phyloP scores from a whole-genome alignment of 2,329 filamentous ascomycete species.

The Escovopsis weberi region DNA sequence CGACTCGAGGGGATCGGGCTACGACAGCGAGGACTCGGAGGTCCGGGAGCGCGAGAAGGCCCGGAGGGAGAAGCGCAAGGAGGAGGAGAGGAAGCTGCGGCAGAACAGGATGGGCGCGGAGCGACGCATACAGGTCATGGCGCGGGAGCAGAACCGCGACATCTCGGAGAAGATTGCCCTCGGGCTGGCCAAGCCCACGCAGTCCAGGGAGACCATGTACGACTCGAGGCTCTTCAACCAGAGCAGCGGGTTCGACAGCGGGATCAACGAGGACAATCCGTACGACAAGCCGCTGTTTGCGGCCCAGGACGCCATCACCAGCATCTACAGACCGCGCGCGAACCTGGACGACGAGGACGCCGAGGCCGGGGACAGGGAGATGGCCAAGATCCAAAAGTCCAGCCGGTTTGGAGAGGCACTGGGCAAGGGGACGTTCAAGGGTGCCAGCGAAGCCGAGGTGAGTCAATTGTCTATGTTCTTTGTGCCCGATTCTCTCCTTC shows the following conservation, averaged over 20 bases:
- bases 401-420: conserved; percentile 75
- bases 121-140: conserved; percentile 80
- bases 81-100: conserved; percentile 78
- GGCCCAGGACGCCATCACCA: conserved; percentile 85
- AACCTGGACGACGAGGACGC: conserved; percentile 66
- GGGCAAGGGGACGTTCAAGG: conserved; percentile 83
- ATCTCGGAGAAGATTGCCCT: conserved; percentile 95
- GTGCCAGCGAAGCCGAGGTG: conserved; percentile 67
- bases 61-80: conserved; percentile 61
- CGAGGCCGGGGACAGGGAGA: conserved; percentile 64
- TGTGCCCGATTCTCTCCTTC: neutral
- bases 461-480: conserved; percentile 6
- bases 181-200: conserved; percentile 86
- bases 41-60: conserved; percentile 62
- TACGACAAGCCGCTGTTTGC: conserved; percentile 97
- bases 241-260: conserved; percentile 74
- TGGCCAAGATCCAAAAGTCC: conserved; percentile 76
- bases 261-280: conserved; percentile 93
- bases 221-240: conserved; percentile 94
- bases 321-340: conserved; percentile 75
- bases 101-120: conserved; percentile 95
- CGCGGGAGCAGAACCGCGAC: conserved; percentile 88
- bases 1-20: conserved; percentile 30
- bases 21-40: conserved; percentile 50
- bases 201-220: conserved; percentile 88